phyloP scores from a whole-genome alignment of 139 green algal genomes.

The Volvox africanus region DNA sequence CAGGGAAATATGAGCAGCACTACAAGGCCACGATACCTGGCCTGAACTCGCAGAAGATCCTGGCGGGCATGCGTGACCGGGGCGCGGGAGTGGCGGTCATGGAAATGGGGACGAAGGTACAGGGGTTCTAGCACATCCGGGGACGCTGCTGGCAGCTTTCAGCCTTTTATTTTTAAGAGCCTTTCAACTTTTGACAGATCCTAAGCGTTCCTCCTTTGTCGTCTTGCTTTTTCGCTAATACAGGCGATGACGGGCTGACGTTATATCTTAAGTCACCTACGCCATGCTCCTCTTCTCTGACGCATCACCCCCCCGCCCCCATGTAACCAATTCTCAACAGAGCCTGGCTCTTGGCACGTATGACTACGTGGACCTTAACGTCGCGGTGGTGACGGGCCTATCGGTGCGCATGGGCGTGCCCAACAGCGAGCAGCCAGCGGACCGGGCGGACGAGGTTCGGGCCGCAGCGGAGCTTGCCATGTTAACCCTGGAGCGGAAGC shows the following conservation, averaged over 20 bases:
- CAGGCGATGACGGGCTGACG: too few species aligned
- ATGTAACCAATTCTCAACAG: background rate
- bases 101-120: constrained; percentile 63
- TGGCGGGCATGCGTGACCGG: constrained; percentile 87
- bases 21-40: constrained; percentile 14
- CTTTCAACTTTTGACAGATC: too few species aligned
- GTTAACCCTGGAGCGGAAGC: background rate
- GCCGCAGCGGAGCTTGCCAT: background rate
- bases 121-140: too few species aligned
- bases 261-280: too few species aligned
- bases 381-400: constrained; percentile 91
- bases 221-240: too few species aligned
- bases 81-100: constrained; percentile 79
- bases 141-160: too few species aligned
- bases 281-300: too few species aligned
- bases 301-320: too few species aligned
- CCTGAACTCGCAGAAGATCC: constrained; percentile 77
- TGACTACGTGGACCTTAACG: constrained; percentile 74
- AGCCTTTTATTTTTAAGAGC: too few species aligned
- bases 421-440: constrained; percentile 60
- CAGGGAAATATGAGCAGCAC: constrained; percentile 49
- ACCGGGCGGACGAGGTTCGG: background rate
- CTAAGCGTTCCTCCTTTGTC: too few species aligned
- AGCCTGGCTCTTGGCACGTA: background rate
- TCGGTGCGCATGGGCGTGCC: background rate